These are phyloP conservation scores for Aspergillus chevalieri DNA, from an alignment of 2,329 filamentous ascomycete species.

Conservation along the genomic window DNA sequence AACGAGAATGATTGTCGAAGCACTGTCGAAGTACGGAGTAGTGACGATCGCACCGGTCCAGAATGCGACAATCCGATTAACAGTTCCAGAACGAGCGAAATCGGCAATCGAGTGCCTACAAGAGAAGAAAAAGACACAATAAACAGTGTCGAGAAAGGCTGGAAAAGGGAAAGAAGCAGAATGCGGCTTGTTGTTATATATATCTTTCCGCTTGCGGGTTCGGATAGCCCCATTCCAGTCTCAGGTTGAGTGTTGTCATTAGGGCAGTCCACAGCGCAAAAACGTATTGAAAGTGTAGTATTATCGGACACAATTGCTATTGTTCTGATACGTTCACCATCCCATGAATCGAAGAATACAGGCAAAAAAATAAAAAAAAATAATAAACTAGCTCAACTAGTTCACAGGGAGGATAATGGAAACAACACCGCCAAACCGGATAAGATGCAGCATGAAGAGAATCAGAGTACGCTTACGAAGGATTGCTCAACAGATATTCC, in stretches of 20 bases:
- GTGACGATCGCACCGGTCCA: background rate
- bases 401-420: conserved; percentile 2
- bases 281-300: no score
- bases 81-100: background rate
- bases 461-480: conserved; percentile 9
- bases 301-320: no score
- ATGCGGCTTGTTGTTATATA: background rate
- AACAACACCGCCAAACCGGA: background rate
- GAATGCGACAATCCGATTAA: background rate
- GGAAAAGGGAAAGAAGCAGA: background rate
- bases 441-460: conserved; percentile 1
- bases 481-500: conserved; percentile 34
- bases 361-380: background rate
- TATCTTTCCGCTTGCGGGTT: no score
- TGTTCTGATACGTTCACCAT: no score
- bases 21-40: background rate
- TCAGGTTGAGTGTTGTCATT: no score
- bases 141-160: background rate
- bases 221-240: no score
- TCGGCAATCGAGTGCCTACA: background rate
- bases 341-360: background rate
- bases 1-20: background rate
- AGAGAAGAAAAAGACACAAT: no score
- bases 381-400: background rate
- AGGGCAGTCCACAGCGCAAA: no score